Evolutionary conservation across 2,329 filamentous ascomycete species (phyloP), one percentile per base, ranked within the genome.

Genomic region (Arthroderma sp.): DNA sequence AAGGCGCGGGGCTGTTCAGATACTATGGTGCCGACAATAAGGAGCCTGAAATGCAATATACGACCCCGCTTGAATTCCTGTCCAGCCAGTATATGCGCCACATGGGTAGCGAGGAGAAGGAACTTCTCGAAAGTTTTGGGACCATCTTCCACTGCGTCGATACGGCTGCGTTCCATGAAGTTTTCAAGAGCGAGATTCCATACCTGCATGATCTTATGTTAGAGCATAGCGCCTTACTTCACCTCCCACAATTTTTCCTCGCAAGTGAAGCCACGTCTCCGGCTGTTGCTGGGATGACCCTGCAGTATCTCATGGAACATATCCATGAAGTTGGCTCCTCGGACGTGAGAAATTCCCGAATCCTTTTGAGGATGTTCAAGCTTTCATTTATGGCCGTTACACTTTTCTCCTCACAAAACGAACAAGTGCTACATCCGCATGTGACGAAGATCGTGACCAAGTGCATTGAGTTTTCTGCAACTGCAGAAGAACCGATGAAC

Each of bases 321-420:
- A 94, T 99, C 58, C 87, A 94, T 61, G 88, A 98, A 68, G 90
- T 99, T 44, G 93, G 93, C 21, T 93, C 89, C 0, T 84, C 87
- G 6, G 90, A 98, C 71, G 85, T 93, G 56, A 90, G 88, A 68
- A 95, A 91, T 71, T 91, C 93, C 0, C 91, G 90, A 4, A 95
- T 98, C 52, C 75, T 99, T 35, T 76, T 99, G 54, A 82, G 94
- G 57, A 82, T 99, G 55, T 99, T 97, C 76, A 99, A 99, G 73
- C 75, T 99, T 54, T 95, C 91, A 0, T 98, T 98, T 71, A 98
- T 99, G 93, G 94, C 94, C 0, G 93, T 99, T 39, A 98, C 93
- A 0, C 78, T 99, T 1, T 99, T 98, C 70, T 90, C 90, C 0
- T 80, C 82, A 7, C 91, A 96, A 67, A 99, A 99, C 65, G 93